Evolutionary conservation across 2,329 filamentous ascomycete genomes (phyloP), one percentile per base, ranked within the genome.

Genomic region (Coleophoma crateriformis): DNA sequence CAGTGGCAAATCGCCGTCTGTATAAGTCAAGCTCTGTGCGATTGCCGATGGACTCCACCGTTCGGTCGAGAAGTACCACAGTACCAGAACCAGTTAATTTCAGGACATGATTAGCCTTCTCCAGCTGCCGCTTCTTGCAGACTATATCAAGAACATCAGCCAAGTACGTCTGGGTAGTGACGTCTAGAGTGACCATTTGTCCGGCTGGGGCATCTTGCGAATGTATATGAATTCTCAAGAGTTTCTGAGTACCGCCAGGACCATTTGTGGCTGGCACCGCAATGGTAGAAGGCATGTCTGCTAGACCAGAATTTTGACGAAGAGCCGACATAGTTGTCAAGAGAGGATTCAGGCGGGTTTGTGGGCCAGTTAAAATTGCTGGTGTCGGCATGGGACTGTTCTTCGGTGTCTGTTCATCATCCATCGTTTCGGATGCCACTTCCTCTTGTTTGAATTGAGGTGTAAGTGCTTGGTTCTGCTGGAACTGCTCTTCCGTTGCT

Each of bases 131-230:
- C 67, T 88, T 88, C 39, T 84, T 80, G 65, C 88, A 94, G 2
- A 88, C 84, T 56, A 83, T 76, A 61, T 92, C 88, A 46, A 92
- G 81, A 27, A 94, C 82, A 65, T 94, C 88, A 40, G 86, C 87
- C 41, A 94, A 80, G 64, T 91, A 94, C 32, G 85, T 92, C 58
- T 92, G 87, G 0, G 87, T 90, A 0, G 86, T 91, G 42, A 89
- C 87, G 54, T 88, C 82, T 15, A 91, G 71, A 1, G 83, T 85
- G 20, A 89, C 78, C 71, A 84, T 82, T 61, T 86, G 85, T n/a
- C 86, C 85, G 43, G 87, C 81, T 8, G 85, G 77, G 6, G 82
- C 74, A 61, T 90, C 86, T 0, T 82, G 78, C 5, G 81, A 82
- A 67, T 82, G 74, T 57, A 89, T 87, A 64, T 89, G 84, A 45